A percentile compares a stretch with the other conserved stretches of the same genome.
phyloP scores from a whole-genome alignment of 2,329 filamentous ascomycete genomes.

The Pyrenophora seminiperda region DNA sequence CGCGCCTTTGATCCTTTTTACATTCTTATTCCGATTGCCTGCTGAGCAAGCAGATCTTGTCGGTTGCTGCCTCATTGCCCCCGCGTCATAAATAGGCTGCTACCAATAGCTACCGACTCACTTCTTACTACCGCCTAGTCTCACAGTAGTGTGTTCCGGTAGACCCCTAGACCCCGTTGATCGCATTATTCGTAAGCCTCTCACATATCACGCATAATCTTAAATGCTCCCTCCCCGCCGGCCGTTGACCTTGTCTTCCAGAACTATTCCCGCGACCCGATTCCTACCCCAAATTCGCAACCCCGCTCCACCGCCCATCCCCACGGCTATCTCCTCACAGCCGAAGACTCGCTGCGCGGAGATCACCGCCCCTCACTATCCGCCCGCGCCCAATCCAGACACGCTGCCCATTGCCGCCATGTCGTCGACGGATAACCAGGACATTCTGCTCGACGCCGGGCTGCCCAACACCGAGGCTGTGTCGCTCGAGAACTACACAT shows the following conservation, averaged over 20 bases:
- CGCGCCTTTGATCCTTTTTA: not conserved
- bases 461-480: slow-evolving; percentile 35
- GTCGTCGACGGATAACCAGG: slow-evolving; percentile 27
- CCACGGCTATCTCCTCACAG: slow-evolving; percentile 11
- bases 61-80: slow-evolving; percentile 23
- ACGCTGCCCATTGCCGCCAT: slow-evolving; percentile 22
- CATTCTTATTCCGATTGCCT: not conserved
- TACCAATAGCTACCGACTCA: slow-evolving; percentile 12
- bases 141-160: slow-evolving; percentile 18
- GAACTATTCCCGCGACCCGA: slow-evolving; percentile 9
- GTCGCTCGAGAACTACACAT: slow-evolving; percentile 60
- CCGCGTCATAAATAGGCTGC: slow-evolving; percentile 22
- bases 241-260: slow-evolving; percentile 23
- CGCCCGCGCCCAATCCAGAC: slow-evolving; percentile 5
- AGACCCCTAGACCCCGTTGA: slow-evolving; percentile 8
- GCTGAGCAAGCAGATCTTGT: not conserved
- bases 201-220: slow-evolving; percentile 4
- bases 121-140: slow-evolving; percentile 26
- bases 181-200: slow-evolving; percentile 22
- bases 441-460: slow-evolving; percentile 29
- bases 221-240: slow-evolving; percentile 19
- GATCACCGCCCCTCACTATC: slow-evolving; percentile 13
- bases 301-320: slow-evolving; percentile 2
- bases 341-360: slow-evolving; percentile 16
- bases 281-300: slow-evolving; percentile 6